phyloP scores from a whole-genome alignment of 2,329 filamentous ascomycete genomes.

The Neocatenulostroma microsporum region DNA sequence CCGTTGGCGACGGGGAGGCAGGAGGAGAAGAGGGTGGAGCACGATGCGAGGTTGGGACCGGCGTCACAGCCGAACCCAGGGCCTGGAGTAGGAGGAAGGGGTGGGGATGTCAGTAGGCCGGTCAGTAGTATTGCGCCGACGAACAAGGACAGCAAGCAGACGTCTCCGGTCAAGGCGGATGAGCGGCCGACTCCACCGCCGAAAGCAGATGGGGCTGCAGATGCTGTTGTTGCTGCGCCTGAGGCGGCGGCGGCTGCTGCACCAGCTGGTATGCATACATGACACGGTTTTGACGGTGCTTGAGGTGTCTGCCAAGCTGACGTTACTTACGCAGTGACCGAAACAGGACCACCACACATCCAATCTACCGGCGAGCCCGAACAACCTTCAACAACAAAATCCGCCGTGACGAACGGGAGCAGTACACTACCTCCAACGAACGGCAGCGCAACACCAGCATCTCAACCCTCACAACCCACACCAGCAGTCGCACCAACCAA shows the following conservation, averaged over 20 bases:
- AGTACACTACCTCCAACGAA: neutral
- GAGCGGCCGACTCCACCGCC: constrained; percentile 3
- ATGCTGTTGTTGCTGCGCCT: constrained; percentile 6
- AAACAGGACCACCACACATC: constrained; percentile 8
- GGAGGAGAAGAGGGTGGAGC: constrained; percentile 2
- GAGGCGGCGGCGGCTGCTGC: constrained; percentile 3
- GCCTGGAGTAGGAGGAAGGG: neutral
- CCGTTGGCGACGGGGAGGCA: constrained; percentile 8
- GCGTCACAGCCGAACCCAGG: neutral
- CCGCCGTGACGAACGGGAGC: constrained; percentile 1
- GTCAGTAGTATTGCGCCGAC: constrained; percentile 6
- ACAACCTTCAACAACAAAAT: constrained; percentile 3
- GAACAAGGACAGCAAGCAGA: neutral
- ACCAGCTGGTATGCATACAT: constrained; percentile 2
- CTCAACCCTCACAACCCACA: neutral
- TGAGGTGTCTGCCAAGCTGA: neutral
- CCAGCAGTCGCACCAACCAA: neutral
- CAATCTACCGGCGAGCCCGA: constrained; percentile 8
- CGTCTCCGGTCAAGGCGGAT: too few relatives aligned
- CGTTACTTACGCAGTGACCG: constrained; percentile 7
- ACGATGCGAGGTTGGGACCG: neutral
- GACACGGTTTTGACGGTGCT: neutral
- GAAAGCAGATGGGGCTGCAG: constrained; percentile 7
- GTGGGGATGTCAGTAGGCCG: too few relatives aligned
- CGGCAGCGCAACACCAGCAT: too few relatives aligned